Evolutionary conservation across 805 yeast species (phyloP), one percentile per base, ranked within the genome.

Genomic region (Diddensiella transvaalensis): DNA sequence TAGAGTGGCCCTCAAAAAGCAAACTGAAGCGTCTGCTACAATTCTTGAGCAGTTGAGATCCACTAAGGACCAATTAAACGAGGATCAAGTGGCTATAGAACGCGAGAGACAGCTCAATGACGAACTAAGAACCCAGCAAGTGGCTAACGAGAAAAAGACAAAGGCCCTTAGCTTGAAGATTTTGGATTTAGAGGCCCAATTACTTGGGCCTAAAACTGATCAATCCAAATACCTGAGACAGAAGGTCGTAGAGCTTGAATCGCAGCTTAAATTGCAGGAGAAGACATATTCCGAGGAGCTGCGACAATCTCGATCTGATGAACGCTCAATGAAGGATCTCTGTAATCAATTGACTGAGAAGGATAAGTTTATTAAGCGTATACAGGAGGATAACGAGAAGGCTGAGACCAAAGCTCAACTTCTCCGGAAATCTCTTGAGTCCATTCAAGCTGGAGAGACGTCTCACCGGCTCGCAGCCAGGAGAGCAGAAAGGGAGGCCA

Each of bases 341-440:
- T 32, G 52, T 10, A 41, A 44, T 15, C 62, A 62, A 44, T 38
- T 62, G 18, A 52, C 37, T 10, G 64, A 57, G 33, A 63, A 62
- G 47, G 65, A 62, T 29, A 54, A 60, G 50, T 50, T 42, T 6
- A 52, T 58, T 3, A 53, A 53, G 4, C 56, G 66, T 24, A 56
- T 62, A 30, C 74, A 76, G 53, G 80, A 78, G 47, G 87, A 80
- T 51, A 72, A 76, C 51, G 71, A 72, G 52, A 71, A 73, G 47
- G 68, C 71, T 49, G 83, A 79, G 51, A 72, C 70, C 47, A 71
- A 74, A 45, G 69, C 78, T 23, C 60, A 57, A 26, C 71, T 61
- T 61, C 69, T 69, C 68, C 73, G 58, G 55, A 67, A 54, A 26
- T 64, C 59, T 15, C 49, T 72, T 22, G 65, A 60, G 22, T 42